phyloP scores from a whole-genome alignment of 345 rosid species.

The Cardamine chenopodiifolia region DNA sequence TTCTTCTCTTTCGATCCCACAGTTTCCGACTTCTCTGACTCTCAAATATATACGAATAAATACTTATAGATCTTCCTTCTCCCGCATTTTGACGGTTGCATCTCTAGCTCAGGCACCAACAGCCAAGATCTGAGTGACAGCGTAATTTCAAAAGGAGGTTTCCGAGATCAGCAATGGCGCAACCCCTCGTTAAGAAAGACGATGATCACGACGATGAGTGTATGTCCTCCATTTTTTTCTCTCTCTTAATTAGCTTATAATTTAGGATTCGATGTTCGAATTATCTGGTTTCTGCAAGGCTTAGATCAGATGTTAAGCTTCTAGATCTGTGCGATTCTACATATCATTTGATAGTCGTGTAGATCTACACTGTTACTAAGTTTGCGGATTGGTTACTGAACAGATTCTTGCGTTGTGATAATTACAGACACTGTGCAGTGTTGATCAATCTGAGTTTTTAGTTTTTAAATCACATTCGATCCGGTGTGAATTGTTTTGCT shows the following conservation, averaged over 20 bases:
- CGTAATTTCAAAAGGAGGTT: slow-evolving; percentile 32
- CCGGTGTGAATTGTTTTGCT: background rate
- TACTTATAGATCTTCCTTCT: slow-evolving; percentile 29
- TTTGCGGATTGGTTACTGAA: background rate
- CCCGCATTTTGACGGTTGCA: slow-evolving; percentile 32
- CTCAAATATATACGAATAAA: background rate
- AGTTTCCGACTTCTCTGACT: slow-evolving; percentile 10
- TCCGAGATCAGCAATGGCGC: slow-evolving; percentile 69
- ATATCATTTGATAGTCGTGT: slow-evolving; percentile 1
- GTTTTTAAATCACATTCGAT: slow-evolving; percentile 10
- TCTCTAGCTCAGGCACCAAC: slow-evolving; percentile 1
- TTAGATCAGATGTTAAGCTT: slow-evolving; percentile 47
- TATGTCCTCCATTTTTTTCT: slow-evolving; percentile 33
- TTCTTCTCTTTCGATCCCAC: slow-evolving; percentile 21
- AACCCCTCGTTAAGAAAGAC: slow-evolving; percentile 92
- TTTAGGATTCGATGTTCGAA: background rate
- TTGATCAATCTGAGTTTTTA: slow-evolving; percentile 9
- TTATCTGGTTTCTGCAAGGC: slow-evolving; percentile 9
- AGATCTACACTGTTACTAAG: slow-evolving; percentile 20
- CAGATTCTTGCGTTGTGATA: background rate
- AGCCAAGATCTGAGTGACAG: slow-evolving; percentile 29
- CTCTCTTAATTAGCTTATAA: background rate
- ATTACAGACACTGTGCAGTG: background rate
- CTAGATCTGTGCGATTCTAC: slow-evolving; percentile 53
- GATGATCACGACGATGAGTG: slow-evolving; percentile 99